Base-by-base conservation (phyloP, 148 eudicot genomes). In the Chenopodium formosanum region DNA sequence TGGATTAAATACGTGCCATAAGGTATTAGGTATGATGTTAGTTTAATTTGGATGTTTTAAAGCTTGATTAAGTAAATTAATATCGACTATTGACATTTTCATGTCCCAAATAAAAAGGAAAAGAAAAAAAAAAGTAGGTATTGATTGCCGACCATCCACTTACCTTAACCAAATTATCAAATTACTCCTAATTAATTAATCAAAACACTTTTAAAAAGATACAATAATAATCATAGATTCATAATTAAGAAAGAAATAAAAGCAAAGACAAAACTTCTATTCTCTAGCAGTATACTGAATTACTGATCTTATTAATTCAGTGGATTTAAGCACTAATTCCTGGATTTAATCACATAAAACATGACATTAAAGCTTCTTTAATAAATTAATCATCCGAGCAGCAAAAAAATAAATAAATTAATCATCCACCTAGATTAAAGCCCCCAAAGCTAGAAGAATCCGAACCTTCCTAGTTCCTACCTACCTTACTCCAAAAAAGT, bases 221-320 rank as follows among this genome's bases (percentile, higher is more conserved):
- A 6, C 19, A 4, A 2, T 52, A 13, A 7, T 52, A 53, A 53
- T 13, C 8, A 47, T 12, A 53, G 13, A 53, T 37, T 34, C 62
- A 2, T 17, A 0, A 58, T 14, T 17, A 58, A 58, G 6, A 19
- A 17, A 19, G 14, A 19, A 31, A 50, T 7, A 40, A 12, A 58
- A 50, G 7, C 14, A 65, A 73, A 74, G 76, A 74, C 80, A 79
- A 80, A 75, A 19, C 78, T 58, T 48, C 20, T 29, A 79, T 83
- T 50, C 34, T 50, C 8, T 64, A 27, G 19, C 78, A 37, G 12
- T 40, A 9, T 12, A 2, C 63, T 19, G 27, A 20, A 4, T 27
- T 44, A 29, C 70, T 79, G 70, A 66, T 66, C 34, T 66, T 1
- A 40, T 40, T 40, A 40, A 40, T 40, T 40, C 44, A 19, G 5